These are phyloP conservation scores for Erodium maritimum DNA, from an alignment of 345 rosid species.

Conservation along the genomic window DNA sequence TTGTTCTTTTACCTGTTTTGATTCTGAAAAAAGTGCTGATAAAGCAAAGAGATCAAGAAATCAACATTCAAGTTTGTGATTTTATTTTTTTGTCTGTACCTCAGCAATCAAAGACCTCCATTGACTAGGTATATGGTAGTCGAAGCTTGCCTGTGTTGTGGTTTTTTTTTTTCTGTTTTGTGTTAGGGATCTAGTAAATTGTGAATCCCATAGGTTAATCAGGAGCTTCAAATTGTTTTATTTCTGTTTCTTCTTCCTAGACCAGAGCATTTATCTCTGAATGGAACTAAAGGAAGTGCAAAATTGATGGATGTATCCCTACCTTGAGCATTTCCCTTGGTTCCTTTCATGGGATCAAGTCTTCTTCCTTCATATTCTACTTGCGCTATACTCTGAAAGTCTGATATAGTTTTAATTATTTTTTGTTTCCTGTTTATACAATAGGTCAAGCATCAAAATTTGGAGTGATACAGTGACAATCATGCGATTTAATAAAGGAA, in stretches of 20 bases:
- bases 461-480: constrained; percentile 12
- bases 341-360: background rate
- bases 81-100: background rate
- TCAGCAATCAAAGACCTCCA: background rate
- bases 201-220: background rate
- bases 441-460: background rate
- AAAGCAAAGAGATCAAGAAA: background rate
- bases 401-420: background rate
- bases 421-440: background rate
- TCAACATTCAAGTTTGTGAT: background rate
- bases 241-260: too few relatives aligned
- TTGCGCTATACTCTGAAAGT: background rate
- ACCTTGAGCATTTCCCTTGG: background rate
- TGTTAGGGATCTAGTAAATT: background rate
- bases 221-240: background rate
- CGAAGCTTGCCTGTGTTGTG: background rate
- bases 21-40: background rate
- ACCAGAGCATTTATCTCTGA: background rate
- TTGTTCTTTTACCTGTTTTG: background rate
- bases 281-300: background rate
- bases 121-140: background rate
- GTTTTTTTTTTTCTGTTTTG: background rate
- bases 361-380: background rate
- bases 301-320: background rate
- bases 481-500: constrained; percentile 58